Base-by-base conservation (phyloP, 129 eudicot species). In the Escallonia rubra region DNA sequence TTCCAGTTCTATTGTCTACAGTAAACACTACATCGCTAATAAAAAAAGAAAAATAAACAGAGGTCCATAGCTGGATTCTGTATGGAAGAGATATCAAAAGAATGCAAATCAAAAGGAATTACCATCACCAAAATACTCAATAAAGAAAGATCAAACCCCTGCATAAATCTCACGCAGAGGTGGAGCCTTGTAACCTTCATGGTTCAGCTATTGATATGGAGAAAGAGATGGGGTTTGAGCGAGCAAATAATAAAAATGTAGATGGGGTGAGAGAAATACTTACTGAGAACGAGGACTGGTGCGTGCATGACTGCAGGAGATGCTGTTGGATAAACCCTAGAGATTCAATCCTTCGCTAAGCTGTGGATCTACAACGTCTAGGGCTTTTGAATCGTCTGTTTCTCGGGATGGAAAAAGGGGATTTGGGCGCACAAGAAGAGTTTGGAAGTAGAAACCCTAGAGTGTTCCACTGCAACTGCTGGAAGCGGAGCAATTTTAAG, bases 201-300 rank as follows among this genome's bases (percentile, higher is more conserved):
- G 0, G 10, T 5, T 46, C 50, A 46, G 8, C 0, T 9, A 46
- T 46, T 46, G 10, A 46, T 46, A 46, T 46, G 50, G 50, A 5
- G n/a, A 6, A 6, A 5, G 6, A 46, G 50, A 2, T 56, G 41
- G 16, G 46, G 15, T 38, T 34, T 10, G 8, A 46, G 14, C n/a
- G 13, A 65, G 23, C 9, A 34, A 42, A 41, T 41, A 41, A 7
- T 7, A 54, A 14, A 14, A 54, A 54, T 2, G 6, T 2, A 11
- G 14, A 11, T 11, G 23, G 14, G 14, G 23, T 11, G 59, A 54
- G 4, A 54, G 23, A 3, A 38, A 43, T 4, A 38, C 70, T 72
- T 57, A 73, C 77, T 73, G 71, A 65, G 77, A 40, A 73, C 72
- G 4, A 64, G 51, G 39, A 57, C 60, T 34, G 77, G 72, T 56